Percentiles rank a stretch among this genome's conserved stretches.
Conservation (phyloP, 768 basidiomycete genomes). For the Mycena vitilis region DNA sequence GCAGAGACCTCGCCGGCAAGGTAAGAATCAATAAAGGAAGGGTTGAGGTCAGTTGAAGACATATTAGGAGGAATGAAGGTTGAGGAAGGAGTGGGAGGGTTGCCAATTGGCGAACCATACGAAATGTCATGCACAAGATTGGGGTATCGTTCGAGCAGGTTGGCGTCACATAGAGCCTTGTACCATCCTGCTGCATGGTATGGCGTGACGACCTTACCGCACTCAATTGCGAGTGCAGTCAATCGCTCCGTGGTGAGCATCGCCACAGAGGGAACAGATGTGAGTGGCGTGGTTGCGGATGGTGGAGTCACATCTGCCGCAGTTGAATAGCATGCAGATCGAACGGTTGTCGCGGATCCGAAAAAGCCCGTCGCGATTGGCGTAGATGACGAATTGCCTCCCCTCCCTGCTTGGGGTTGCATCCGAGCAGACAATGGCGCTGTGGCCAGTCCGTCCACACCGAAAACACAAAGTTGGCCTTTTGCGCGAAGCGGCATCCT, state of each 20-base stretch:
- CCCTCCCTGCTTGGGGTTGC: conserved; percentile 9
- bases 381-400: conserved; percentile 6
- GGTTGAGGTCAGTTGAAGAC: too few species aligned
- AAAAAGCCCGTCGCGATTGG: conserved; percentile 19
- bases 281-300: conserved; percentile 8
- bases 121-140: conserved; percentile 25
- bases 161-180: conserved; percentile 20
- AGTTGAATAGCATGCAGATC: conserved; percentile 27
- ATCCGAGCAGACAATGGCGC: neutral
- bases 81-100: conserved; percentile 12
- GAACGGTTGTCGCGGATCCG: conserved; percentile 13
- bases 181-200: conserved; percentile 26
- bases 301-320: conserved; percentile 6
- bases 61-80: conserved; percentile 31
- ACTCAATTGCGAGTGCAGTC: conserved; percentile 30
- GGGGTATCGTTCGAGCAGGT: conserved; percentile 25
- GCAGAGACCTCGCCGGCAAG: too few species aligned
- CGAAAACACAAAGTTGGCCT: conserved; percentile 15
- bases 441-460: conserved; percentile 12
- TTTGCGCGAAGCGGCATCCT: neutral
- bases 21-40: too few species aligned
- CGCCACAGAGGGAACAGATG: conserved; percentile 21
- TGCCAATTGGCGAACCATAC: conserved; percentile 28
- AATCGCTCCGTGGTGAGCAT: conserved; percentile 22
- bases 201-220: conserved; percentile 15